Percentiles rank a stretch among this genome's conserved stretches.
phyloP scores from a whole-genome alignment of 2,329 filamentous ascomycete species.

The Penicillium occitanis region DNA sequence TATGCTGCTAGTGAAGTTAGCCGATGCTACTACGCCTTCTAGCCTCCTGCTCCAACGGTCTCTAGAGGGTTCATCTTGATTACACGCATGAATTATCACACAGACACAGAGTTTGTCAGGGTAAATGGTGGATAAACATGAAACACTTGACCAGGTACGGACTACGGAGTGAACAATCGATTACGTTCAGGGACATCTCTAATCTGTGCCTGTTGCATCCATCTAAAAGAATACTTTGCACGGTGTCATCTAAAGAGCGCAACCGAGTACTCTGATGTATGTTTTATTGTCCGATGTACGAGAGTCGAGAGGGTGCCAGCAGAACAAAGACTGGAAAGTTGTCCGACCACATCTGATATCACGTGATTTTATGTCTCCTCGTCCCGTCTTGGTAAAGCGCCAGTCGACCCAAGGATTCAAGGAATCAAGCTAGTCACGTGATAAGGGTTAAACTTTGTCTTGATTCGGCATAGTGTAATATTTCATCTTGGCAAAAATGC shows the following conservation, averaged over 20 bases:
- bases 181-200: neutral
- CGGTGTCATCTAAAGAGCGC: neutral
- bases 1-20: neutral
- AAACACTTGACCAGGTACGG: neutral
- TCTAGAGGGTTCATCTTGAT: neutral
- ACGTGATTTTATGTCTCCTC: neutral
- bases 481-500: neutral
- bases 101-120: neutral
- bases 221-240: neutral
- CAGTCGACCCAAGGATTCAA: neutral
- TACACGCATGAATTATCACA: neutral
- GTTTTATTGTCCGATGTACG: neutral
- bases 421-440: neutral
- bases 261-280: neutral
- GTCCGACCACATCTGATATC: neutral
- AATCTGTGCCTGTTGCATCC: neutral
- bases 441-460: neutral
- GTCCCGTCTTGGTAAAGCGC: neutral
- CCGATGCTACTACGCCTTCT: slow-evolving; percentile 2
- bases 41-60: neutral
- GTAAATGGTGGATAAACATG: neutral
- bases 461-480: neutral
- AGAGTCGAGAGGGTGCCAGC: neutral
- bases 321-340: neutral
- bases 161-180: neutral